Percentiles rank a stretch among this genome's conserved stretches.
Evolutionary conservation across 305 asterid species (phyloP).

Genomic region (Andrographis paniculata): DNA sequence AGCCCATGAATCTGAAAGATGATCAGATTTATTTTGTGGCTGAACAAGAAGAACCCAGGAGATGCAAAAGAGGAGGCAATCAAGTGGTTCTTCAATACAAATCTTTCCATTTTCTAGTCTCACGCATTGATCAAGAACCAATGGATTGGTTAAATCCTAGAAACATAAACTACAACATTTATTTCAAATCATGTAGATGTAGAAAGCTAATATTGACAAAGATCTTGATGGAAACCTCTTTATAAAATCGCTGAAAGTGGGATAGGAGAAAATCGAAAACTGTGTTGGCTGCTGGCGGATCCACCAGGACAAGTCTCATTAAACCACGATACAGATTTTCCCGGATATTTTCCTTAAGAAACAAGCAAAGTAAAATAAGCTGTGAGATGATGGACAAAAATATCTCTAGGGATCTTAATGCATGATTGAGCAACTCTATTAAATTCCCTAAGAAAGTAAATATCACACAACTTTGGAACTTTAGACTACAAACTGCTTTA

Average conservation of each 20-base stretch:
- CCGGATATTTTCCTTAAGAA: constrained; percentile 57
- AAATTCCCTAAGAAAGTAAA: background rate
- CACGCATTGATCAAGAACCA: constrained; percentile 48
- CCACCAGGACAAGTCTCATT: constrained; percentile 73
- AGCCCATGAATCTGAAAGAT: constrained; percentile 49
- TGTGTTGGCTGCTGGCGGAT: constrained; percentile 47
- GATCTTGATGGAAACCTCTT: constrained; percentile 43
- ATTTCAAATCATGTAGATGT: constrained; percentile 5
- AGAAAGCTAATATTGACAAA: constrained; percentile 8
- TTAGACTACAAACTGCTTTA: background rate
- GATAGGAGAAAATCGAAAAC: constrained; percentile 62
- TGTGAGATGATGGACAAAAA: background rate
- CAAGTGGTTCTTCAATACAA: constrained; percentile 73
- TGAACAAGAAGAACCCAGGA: constrained; percentile 83
- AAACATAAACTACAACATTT: constrained; percentile 13
- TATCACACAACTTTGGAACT: background rate
- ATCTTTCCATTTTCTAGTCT: constrained; percentile 49
- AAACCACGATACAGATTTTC: constrained; percentile 61
- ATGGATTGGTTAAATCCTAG: constrained; percentile 55
- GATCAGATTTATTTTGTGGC: constrained; percentile 48
- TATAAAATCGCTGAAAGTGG: constrained; percentile 66
- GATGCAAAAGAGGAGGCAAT: constrained; percentile 70
- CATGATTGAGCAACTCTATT: background rate
- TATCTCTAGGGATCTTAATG: background rate
- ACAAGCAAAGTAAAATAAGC: background rate